Evolutionary conservation across 2,329 filamentous ascomycete genomes (phyloP).

Genomic region (Elsinoe australis): DNA sequence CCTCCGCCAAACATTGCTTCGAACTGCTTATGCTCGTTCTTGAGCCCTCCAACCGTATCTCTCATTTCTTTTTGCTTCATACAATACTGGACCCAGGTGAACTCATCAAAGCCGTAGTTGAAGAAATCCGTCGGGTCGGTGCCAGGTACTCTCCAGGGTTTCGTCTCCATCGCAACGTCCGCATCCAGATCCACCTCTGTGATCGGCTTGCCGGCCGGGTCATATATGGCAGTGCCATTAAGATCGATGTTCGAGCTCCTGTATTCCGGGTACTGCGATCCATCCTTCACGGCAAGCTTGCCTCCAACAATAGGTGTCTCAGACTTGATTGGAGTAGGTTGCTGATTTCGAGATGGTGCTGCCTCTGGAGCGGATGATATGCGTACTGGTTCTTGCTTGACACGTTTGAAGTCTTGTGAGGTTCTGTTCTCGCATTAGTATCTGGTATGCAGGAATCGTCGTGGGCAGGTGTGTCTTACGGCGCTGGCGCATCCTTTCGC

Average conservation of each 20-base stretch:
- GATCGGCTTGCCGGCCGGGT: constrained; percentile 63
- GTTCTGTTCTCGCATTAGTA: constrained; percentile 16
- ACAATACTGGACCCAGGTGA: constrained; percentile 93
- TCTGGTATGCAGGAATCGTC: not conserved
- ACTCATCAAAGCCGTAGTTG: constrained; percentile 98
- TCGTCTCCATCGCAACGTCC: constrained; percentile 60
- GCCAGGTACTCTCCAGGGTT: constrained; percentile 90
- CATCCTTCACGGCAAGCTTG: constrained; percentile 28
- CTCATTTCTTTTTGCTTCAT: constrained; percentile 76
- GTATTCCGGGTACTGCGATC: constrained; percentile 58
- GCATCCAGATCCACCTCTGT: constrained; percentile 45
- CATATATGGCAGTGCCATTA: constrained; percentile 69
- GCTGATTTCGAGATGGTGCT: constrained; percentile 21
- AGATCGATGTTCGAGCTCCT: constrained; percentile 78
- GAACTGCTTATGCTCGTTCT: constrained; percentile 58
- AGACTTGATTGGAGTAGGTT: constrained; percentile 24
- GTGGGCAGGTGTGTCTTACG: constrained; percentile 22
- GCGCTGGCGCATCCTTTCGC: constrained; percentile 34
- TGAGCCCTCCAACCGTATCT: constrained; percentile 67
- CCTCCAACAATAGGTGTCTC: constrained; percentile 18
- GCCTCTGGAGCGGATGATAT: constrained; percentile 22
- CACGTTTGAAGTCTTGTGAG: constrained; percentile 21
- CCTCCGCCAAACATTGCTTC: constrained; percentile 48
- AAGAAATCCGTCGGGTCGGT: constrained; percentile 96
- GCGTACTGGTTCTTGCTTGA: constrained; percentile 23